These are phyloP conservation scores for Sporodiniella umbellata DNA, from an alignment of 371 early-diverging fungal species.

Conservation along the genomic window DNA sequence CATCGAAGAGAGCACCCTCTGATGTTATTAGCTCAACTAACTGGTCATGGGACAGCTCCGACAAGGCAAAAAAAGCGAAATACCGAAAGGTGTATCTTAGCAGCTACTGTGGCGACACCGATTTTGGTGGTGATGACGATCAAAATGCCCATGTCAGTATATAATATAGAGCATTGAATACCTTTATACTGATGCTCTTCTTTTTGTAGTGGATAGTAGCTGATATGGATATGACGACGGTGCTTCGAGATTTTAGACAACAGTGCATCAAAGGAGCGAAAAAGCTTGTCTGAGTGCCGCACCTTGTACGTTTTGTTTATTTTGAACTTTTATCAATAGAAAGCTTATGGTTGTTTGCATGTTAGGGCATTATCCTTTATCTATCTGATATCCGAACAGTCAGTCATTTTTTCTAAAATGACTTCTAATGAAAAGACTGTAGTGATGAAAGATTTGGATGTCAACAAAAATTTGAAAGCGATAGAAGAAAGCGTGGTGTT, in stretches of 20 bases:
- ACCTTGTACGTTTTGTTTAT: neutral
- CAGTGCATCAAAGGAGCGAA: neutral
- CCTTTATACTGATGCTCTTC: slow-evolving; percentile 2
- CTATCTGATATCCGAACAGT: neutral
- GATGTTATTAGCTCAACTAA: neutral
- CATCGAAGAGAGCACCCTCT: neutral
- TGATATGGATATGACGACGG: neutral
- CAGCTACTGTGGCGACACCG: neutral
- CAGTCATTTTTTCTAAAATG: neutral
- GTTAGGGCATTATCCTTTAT: neutral
- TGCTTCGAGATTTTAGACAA: slow-evolving; percentile 1
- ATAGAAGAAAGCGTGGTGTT: neutral
- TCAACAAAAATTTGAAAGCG: neutral
- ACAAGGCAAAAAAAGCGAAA: neutral
- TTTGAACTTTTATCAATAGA: neutral
- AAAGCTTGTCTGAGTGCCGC: slow-evolving; percentile 3
- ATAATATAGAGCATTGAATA: neutral
- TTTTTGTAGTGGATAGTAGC: neutral
- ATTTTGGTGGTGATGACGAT: neutral
- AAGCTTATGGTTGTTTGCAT: neutral
- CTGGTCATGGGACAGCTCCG: neutral
- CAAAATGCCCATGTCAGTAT: neutral
- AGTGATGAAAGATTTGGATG: neutral
- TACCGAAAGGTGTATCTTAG: neutral
- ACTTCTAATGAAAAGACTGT: neutral